Evolutionary conservation across 2,329 filamentous ascomycete genomes (phyloP), one percentile per base, ranked within the genome.

Genomic region (Claviceps pazoutovae): DNA sequence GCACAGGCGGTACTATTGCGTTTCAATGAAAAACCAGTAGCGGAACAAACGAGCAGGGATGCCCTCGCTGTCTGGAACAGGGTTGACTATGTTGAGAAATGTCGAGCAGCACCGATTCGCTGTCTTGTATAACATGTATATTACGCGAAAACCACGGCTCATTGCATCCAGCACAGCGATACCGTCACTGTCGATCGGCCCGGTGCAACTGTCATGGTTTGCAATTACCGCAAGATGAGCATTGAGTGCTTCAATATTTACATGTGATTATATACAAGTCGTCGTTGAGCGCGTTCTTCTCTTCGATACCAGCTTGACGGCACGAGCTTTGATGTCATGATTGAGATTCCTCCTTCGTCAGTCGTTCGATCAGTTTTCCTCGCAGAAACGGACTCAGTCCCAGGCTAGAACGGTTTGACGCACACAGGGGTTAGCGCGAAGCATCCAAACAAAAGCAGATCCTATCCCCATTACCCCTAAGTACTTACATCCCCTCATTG

Each of bases 401-500:
- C 42, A 67, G 44, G 26, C 65, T 67, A 44, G 9, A 45, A 9
- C 16, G 34, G 6, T 44, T 44, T 23, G 34, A 46, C 13, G 36
- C 13, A 3, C 16, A 30, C 9, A 11, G 19, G 7, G n/a, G 52
- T 64, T 59, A 63, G 63, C 21, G 58, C 53, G 45, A 26, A n/a
- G 45, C 46, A 0, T 6, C 37, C 14, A 9, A 26, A 23, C 43
- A 5, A 8, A 44, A 26, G 45, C 19, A 5, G 9, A 19, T 4
- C 23, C 2, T 34, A 34, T 5, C 42, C 19, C 11, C 5, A 44
- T 14, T 17, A 2, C 3, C 26, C 4, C 26, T 2, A 26, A 13
- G 6, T 48, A 77, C 80, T 78, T 63, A 83, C 80, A 84, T 80
- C 61, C 82, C 82, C 64, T 83, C 75, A 49, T 80, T 79, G 1